Evolutionary conservation across 2,329 filamentous ascomycete genomes (phyloP), one percentile per base, ranked within the genome.

Genomic region (Didymella pomorum): DNA sequence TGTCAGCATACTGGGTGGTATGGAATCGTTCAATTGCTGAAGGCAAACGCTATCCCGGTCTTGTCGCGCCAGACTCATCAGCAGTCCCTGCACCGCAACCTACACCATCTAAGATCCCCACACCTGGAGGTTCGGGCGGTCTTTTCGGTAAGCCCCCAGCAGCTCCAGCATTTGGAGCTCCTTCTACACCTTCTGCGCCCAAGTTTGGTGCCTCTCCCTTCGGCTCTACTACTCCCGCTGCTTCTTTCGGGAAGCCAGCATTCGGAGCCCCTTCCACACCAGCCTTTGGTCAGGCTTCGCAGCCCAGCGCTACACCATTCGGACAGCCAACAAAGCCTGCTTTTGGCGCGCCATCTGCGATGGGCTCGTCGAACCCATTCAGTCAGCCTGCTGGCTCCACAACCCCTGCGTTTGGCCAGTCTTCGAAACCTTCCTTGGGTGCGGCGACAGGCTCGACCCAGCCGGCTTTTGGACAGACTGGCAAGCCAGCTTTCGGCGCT

Each of bases 1-100:
- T 99, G 16, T 87, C 87, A 44, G 85, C 88, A 12, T 99, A 94
- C 93, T 97, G 94, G 92, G 79, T 98, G 42, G 85, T 98, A 20
- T 97, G 97, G 78, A 87, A 90, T 33, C 92, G 96, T 41, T 93
- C 94, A 2, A 88, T 99, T 61, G 86, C 89, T 58, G 82, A 89
- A 67, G 88, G 88, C 3, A 87, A 86, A 7, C 85, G 86, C 0
- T 98, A 93, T 74, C 85, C 89, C 39, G 91, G 90, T 4, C 81
- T 97, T 63, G 80, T 83, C 39, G 31, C 31, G 4, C 50, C 56
- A 5, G 7, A 1, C 16, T 45, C 56, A n/a, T 25, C 44, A 6
- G 21, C 56, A n/a, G 56, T 64, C 18, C 21, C 63, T 23, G 51
- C 65, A 14, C 45, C 58, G 77, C 62, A 60, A 14, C 33, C 62